Percentiles rank a stretch among this genome's conserved stretches.
Evolutionary conservation across 306 rosid genomes (phyloP).

Genomic region (Casuarina cunninghamiana): DNA sequence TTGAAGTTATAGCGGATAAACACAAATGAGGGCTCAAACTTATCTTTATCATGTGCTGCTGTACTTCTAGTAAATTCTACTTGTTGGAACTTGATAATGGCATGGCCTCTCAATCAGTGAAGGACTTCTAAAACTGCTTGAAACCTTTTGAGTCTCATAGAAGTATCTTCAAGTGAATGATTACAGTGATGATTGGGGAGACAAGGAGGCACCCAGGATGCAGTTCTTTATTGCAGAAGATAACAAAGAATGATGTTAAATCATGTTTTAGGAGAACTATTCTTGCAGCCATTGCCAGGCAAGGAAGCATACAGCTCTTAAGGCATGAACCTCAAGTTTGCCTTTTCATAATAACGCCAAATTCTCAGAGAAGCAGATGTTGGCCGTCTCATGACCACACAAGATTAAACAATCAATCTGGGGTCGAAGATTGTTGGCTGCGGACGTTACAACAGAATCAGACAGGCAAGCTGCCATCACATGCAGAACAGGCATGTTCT

Average conservation of each 20-base stretch:
- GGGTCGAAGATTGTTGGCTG: conserved; percentile 31
- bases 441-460: conserved; percentile 39
- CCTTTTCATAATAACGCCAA: conserved; percentile 21
- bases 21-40: too few species aligned
- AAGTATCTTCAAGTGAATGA: neutral
- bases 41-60: too few species aligned
- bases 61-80: too few species aligned
- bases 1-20: too few species aligned
- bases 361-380: conserved; percentile 9
- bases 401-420: conserved; percentile 24
- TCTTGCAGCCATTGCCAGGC: conserved; percentile 27
- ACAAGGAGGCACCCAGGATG: neutral
- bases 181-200: conserved; percentile 2
- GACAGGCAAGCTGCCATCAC: conserved; percentile 19
- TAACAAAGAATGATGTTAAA: conserved; percentile 3
- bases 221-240: conserved; percentile 28
- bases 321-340: conserved; percentile 31
- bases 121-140: too few species aligned
- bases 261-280: conserved; percentile 18
- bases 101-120: too few species aligned
- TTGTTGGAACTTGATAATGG: too few species aligned
- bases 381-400: conserved; percentile 30
- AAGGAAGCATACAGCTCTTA: conserved; percentile 31
- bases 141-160: too few species aligned
- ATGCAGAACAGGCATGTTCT: neutral